Evolutionary conservation across 768 basidiomycete species (phyloP).

Genomic region (Sarcodon aspratus): DNA sequence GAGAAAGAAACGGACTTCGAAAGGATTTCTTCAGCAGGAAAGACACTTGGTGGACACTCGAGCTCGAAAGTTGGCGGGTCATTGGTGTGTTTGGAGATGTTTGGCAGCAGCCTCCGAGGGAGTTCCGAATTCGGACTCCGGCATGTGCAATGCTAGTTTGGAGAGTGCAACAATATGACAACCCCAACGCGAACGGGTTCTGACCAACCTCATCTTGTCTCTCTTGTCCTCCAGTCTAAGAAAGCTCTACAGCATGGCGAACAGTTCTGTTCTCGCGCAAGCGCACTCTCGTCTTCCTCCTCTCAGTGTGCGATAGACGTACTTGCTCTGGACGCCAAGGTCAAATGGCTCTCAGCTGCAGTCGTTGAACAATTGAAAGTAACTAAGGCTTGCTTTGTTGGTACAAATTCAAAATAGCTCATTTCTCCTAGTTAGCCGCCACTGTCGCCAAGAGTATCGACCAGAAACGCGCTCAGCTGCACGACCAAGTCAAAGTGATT

Average conservation of each 20-base stretch:
- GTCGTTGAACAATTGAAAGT: constrained; percentile 73
- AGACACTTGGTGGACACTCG: no score
- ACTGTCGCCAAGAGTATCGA: constrained; percentile 67
- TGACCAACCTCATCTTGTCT: constrained; percentile 55
- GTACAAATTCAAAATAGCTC: neutral
- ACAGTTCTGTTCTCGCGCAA: constrained; percentile 60
- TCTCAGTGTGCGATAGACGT: constrained; percentile 59
- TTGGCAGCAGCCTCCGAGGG: no score
- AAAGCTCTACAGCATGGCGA: constrained; percentile 73
- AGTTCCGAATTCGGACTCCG: no score
- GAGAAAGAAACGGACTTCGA: no score
- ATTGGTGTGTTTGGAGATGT: no score
- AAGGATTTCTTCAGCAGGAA: no score
- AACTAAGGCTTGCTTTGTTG: constrained; percentile 5
- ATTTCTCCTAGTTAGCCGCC: constrained; percentile 44
- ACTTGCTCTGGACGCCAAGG: constrained; percentile 69
- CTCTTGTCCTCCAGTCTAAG: constrained; percentile 72
- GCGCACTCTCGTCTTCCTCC: constrained; percentile 50
- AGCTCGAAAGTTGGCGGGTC: neutral
- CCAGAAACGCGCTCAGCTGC: constrained; percentile 50
- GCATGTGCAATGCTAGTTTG: no score
- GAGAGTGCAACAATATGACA: no score
- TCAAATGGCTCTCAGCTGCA: constrained; percentile 66
- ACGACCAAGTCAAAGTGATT: constrained; percentile 51
- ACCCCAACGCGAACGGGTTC: neutral